Evolutionary conservation across 768 basidiomycete species (phyloP).

Genomic region (Russula emetica): DNA sequence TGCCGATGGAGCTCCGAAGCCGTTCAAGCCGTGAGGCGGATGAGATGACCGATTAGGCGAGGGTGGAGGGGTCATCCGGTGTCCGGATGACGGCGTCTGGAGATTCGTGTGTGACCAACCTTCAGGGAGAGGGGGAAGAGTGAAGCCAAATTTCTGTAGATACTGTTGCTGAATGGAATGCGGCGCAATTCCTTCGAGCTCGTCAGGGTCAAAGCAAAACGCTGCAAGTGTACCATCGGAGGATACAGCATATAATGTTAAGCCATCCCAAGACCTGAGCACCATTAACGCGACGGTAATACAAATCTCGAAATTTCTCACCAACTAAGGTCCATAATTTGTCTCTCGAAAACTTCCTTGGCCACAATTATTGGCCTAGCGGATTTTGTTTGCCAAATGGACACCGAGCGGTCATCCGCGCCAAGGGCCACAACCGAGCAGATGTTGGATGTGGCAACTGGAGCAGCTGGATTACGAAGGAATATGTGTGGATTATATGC

Average conservation of each 20-base stretch:
- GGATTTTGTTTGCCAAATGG: conserved; percentile 93
- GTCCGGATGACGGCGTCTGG: conserved; percentile 23
- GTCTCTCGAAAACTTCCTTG: conserved; percentile 89
- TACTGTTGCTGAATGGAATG: conserved; percentile 72
- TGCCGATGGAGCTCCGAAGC: conserved; percentile 38
- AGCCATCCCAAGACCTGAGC: conserved; percentile 84
- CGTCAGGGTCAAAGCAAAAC: conserved; percentile 75
- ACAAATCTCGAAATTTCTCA: conserved; percentile 36
- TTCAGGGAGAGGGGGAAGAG: conserved; percentile 59
- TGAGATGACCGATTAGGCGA: conserved; percentile 40
- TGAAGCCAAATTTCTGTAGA: conserved; percentile 75
- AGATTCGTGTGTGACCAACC: conserved; percentile 56
- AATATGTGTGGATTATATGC: conserved; percentile 95
- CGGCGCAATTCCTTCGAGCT: conserved; percentile 77
- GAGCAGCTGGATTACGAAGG: conserved; percentile 62
- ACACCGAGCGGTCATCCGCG: conserved; percentile 89
- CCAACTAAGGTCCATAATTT: conserved; percentile 96
- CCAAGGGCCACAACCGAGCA: conserved; percentile 92
- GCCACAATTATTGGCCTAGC: conserved; percentile 89
- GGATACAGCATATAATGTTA: conserved; percentile 89
- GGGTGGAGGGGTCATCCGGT: conserved; percentile 45
- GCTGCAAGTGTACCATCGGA: conserved; percentile 93
- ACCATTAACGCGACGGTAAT: conserved; percentile 8
- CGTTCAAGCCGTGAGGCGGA: conserved; percentile 38
- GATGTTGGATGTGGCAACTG: conserved; percentile 75